phyloP scores from a whole-genome alignment of 2,329 filamentous ascomycete species.

The Penicillium sp. region DNA sequence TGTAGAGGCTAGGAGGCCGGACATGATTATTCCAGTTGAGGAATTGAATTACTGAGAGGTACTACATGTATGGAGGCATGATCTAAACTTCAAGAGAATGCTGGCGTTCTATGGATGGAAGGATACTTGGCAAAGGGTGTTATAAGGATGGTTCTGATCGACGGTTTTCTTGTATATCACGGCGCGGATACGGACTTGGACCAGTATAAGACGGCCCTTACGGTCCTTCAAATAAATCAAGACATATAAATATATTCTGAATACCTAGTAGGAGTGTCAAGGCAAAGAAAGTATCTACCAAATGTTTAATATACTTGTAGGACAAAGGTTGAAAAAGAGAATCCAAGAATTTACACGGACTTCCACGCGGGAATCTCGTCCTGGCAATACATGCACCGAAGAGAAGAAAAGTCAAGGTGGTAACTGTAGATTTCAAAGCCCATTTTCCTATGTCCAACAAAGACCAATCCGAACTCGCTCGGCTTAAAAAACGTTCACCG shows the following conservation, averaged over 20 bases:
- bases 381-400: conserved; percentile 14
- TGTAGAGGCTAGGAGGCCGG: conserved; percentile 20
- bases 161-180: not conserved
- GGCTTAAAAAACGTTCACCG: conserved; percentile 15
- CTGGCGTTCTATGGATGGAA: not conserved
- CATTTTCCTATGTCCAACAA: conserved; percentile 20
- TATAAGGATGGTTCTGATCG: not conserved
- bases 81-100: not conserved
- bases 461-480: conserved; percentile 11
- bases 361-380: conserved; percentile 3
- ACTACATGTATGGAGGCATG: not conserved
- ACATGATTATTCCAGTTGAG: conserved; percentile 24
- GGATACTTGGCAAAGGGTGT: not conserved
- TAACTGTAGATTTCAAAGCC: conserved; percentile 9
- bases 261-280: conserved; percentile 1
- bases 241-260: not conserved
- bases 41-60: conserved; percentile 17
- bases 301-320: not conserved
- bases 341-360: not conserved
- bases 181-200: not conserved
- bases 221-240: no score
- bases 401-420: conserved; percentile 1
- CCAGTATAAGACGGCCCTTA: no score
- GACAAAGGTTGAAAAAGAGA: not conserved
- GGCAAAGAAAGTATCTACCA: not conserved